Base-by-base conservation (phyloP, 1,284 basidiomycete species). In the Microbotryomycetes sp. region DNA sequence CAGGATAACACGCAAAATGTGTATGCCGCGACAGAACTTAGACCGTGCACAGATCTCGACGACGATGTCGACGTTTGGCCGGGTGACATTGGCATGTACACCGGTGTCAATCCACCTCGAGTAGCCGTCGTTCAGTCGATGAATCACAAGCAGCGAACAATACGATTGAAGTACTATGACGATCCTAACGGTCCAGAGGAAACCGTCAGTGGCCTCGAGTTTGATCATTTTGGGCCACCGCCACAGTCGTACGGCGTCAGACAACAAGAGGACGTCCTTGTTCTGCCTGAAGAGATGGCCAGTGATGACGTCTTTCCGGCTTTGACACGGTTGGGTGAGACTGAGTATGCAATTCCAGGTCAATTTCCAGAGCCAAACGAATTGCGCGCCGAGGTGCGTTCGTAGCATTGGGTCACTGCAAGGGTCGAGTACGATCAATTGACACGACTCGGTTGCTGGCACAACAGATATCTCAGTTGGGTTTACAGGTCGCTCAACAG, bases 81-180 rank as follows among this genome's bases (percentile, higher is more conserved):
- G 3, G 92, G 92, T 29, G 91, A 96, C 70, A 85, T 89, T 75
- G 85, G 93, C 12, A 72, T 91, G n/a, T 92, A 88, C 85, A 86
- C 86, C 71, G 83, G 81, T 46, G 88, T 90, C 85, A 83, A 51
- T 80, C 79, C 53, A 71, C 81, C 78, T 56, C 81, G 81, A 42
- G 79, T 84, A 47, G 91, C 86, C 1, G 81, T 94, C 63, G 85
- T 96, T 7, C 90, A 92, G 74, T 71, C 56, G 50, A 71, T 73
- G 66, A 71, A 73, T 45, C 60, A 67, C 0, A 52, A 64, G 26
- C 73, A 76, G 59, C 69, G 74, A 0, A 76, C 73, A 6, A 71
- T 73, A 25, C 58, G 61, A 31, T 52, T 76, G 14, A 65, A 66
- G 46, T 69, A 61, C 45, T 70, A 73, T 23, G 65, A 64, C 49